A percentile compares a stretch with the other conserved stretches of the same genome.
Evolutionary conservation across 225 moss, liverwort and hornwort species (phyloP).

Genomic region (Physcomitrellopsis africana): DNA sequence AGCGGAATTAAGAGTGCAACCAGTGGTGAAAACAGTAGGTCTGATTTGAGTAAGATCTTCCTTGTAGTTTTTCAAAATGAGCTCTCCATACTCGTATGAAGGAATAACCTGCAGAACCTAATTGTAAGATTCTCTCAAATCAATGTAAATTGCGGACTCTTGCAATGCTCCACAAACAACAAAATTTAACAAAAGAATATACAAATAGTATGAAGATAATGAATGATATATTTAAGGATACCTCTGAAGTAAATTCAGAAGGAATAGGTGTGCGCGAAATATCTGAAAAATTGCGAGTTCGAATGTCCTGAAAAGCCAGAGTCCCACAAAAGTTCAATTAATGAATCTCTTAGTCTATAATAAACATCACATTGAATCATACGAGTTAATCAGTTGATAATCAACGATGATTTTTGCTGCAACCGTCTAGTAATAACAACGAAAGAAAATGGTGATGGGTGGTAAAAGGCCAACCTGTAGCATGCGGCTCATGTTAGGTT

Average conservation of each 20-base stretch:
- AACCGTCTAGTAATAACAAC: neutral
- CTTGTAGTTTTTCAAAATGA: conserved; percentile 51
- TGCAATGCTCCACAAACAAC: neutral
- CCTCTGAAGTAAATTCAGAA: conserved; percentile 68
- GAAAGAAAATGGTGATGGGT: neutral
- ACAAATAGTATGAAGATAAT: neutral
- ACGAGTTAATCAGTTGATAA: neutral
- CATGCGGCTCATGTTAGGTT: conserved; percentile 76
- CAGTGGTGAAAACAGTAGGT: conserved; percentile 32
- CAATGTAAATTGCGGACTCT: neutral
- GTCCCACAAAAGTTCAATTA: neutral
- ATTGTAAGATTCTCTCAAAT: neutral
- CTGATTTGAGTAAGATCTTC: conserved; percentile 38
- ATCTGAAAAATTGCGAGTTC: conserved; percentile 64
- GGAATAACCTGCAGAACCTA: conserved; percentile 54
- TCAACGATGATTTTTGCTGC: neutral
- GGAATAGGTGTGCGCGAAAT: conserved; percentile 57
- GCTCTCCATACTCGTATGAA: conserved; percentile 61
- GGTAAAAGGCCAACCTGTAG: conserved; percentile 45
- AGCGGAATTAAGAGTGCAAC: conserved; percentile 33
- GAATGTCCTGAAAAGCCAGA: conserved; percentile 53
- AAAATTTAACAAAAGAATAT: neutral
- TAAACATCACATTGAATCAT: neutral
- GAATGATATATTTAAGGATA: conserved; percentile 1
- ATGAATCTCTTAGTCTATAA: neutral